A percentile compares a stretch with the other conserved stretches of the same genome.
phyloP scores from a whole-genome alignment of 225 moss, liverwort and hornwort genomes.

The Sphagnum tenellum region DNA sequence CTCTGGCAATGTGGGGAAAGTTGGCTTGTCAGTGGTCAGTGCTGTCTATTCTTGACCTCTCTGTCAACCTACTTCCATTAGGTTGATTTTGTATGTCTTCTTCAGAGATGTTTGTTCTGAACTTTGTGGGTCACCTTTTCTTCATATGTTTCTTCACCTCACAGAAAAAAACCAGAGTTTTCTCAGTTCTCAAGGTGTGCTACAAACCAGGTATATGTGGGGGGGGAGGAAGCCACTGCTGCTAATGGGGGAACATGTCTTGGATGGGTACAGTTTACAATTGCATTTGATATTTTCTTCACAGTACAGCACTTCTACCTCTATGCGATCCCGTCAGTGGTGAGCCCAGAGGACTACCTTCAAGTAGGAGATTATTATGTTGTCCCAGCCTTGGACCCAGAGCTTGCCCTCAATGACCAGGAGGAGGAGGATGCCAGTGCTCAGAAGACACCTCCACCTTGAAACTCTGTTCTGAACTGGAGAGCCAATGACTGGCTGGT shows the following conservation, averaged over 20 bases:
- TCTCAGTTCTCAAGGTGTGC: no score
- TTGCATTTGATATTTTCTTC: constrained; percentile 74
- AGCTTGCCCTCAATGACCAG: constrained; percentile 15
- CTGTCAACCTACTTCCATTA: no score
- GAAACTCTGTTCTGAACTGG: neutral
- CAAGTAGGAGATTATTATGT: constrained; percentile 30
- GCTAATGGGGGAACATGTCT: neutral
- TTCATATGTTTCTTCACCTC: no score
- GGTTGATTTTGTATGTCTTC: no score
- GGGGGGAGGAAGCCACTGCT: neutral
- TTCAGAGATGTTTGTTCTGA: no score
- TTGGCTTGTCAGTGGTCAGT: constrained; percentile 86
- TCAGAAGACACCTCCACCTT: constrained; percentile 12
- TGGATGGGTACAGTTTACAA: constrained; percentile 54
- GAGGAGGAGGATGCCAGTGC: constrained; percentile 6
- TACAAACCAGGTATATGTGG: neutral
- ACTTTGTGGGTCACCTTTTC: no score
- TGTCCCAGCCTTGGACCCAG: constrained; percentile 33
- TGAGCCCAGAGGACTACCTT: constrained; percentile 17
- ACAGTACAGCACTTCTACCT: constrained; percentile 63
- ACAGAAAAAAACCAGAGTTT: no score
- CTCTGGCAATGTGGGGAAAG: constrained; percentile 89
- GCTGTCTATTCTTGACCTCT: neutral
- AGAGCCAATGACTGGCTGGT: no score
- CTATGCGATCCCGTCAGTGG: constrained; percentile 10